Conservation (phyloP, 2,329 filamentous ascomycete genomes). For the Phyllosticta citriasiana region DNA sequence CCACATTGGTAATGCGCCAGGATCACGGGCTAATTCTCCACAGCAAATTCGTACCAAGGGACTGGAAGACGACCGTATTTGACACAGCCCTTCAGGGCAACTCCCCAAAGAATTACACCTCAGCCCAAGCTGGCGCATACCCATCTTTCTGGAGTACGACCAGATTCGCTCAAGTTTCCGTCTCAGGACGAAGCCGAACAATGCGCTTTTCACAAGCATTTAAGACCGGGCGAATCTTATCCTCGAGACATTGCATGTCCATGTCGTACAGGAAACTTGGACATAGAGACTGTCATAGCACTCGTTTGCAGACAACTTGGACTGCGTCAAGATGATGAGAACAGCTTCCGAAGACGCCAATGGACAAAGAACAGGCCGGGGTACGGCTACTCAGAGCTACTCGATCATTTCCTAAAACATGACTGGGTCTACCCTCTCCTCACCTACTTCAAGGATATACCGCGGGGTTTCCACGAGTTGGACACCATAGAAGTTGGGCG, state of each 20-base stretch:
- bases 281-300: neutral
- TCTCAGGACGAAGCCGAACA: neutral
- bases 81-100: too few species aligned
- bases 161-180: too few species aligned
- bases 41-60: neutral
- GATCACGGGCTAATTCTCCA: neutral
- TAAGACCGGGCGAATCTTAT: too few species aligned
- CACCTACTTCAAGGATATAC: neutral
- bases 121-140: too few species aligned
- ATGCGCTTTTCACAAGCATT: too few species aligned
- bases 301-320: neutral
- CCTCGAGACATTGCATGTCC: neutral
- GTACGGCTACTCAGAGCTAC: neutral
- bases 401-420: neutral
- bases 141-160: too few species aligned
- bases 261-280: neutral
- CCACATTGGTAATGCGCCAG: neutral
- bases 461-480: neutral
- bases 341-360: neutral
- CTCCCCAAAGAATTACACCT: too few species aligned
- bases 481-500: too few species aligned
- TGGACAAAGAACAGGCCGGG: neutral
- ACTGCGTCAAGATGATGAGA: neutral
- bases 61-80: too few species aligned
- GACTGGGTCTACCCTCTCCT: neutral